Conservation (phyloP, 495 filamentous ascomycete genomes). For the Tuber indicum region DNA sequence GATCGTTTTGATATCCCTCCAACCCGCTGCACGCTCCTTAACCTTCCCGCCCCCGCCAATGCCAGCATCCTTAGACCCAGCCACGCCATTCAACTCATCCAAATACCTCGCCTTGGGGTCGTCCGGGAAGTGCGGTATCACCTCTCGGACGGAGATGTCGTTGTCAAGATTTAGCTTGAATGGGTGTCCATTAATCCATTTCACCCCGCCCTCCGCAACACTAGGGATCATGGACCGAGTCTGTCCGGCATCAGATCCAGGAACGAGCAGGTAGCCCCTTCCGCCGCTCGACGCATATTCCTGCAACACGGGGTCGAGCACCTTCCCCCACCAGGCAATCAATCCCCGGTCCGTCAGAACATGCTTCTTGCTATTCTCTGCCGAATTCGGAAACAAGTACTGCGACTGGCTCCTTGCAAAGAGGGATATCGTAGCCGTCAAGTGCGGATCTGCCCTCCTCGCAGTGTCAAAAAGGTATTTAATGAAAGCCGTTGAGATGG, state of each 20-base stretch:
- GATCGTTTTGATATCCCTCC: conserved; percentile 73
- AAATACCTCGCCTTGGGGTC: conserved; percentile 93
- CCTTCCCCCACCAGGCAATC: conserved; percentile 91
- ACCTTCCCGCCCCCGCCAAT: conserved; percentile 40
- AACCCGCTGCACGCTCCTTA: conserved; percentile 53
- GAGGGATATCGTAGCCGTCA: conserved; percentile 60
- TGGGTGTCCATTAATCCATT: conserved; percentile 54
- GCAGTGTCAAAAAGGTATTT: conserved; percentile 62
- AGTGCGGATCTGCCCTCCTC: conserved; percentile 61
- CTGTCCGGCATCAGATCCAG: conserved; percentile 72
- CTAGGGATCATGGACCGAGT: conserved; percentile 58
- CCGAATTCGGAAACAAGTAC: conserved; percentile 89
- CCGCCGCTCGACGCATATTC: conserved; percentile 43
- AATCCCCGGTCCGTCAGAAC: conserved; percentile 84
- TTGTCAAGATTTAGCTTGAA: conserved; percentile 49
- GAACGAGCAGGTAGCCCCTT: conserved; percentile 76
- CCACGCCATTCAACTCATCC: conserved; percentile 71
- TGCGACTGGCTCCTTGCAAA: conserved; percentile 90
- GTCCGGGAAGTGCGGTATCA: conserved; percentile 88
- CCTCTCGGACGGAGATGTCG: conserved; percentile 59
- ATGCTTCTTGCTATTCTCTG: conserved; percentile 79
- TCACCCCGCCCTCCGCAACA: conserved; percentile 42
- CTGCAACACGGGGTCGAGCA: conserved; percentile 67
- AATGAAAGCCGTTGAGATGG: conserved; percentile 68
- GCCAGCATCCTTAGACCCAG: conserved; percentile 49